Percentiles rank a stretch among this genome's conserved stretches.
Evolutionary conservation across 352 stramenopile genomes (phyloP).

Genomic region (Globisporangium abappressorium): DNA sequence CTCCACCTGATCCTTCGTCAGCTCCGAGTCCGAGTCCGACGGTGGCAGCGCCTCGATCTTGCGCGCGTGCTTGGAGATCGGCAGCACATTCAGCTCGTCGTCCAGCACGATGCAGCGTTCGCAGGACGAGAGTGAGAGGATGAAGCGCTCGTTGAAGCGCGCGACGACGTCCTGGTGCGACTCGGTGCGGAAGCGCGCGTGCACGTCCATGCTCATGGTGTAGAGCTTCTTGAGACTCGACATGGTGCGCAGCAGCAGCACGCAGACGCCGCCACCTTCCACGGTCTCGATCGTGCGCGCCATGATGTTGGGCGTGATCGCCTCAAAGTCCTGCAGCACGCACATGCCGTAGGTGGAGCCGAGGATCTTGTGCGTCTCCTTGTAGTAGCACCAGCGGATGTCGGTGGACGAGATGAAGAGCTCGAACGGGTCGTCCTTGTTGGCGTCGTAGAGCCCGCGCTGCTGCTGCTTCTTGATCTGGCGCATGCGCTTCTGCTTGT

Average conservation of each 20-base stretch:
- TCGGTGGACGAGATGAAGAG: slow-evolving; percentile 98
- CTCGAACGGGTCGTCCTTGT: slow-evolving; percentile 97
- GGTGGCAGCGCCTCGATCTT: slow-evolving; percentile 86
- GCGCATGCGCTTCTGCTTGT: slow-evolving; percentile 93
- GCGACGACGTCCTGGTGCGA: slow-evolving; percentile 94
- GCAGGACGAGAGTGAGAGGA: slow-evolving; percentile 95
- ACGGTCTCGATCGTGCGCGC: slow-evolving; percentile 99
- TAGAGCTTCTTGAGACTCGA: slow-evolving; percentile 98
- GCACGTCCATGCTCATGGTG: slow-evolving; percentile 97
- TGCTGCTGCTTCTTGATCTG: slow-evolving; percentile 96
- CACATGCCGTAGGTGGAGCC: slow-evolving; percentile 98
- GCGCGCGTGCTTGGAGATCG: slow-evolving; percentile 91
- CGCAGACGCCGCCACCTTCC: slow-evolving; percentile 95
- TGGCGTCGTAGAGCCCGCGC: slow-evolving; percentile 90
- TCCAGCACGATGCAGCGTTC: slow-evolving; percentile 97
- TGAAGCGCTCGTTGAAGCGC: slow-evolving; percentile 99
- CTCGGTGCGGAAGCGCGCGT: slow-evolving; percentile 89
- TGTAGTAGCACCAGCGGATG: slow-evolving; percentile 99
- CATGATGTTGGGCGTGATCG: slow-evolving; percentile 99
- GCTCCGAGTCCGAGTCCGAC: slow-evolving; percentile 47
- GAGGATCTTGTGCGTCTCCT: slow-evolving; percentile 99
- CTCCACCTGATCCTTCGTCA: slow-evolving; percentile 83
- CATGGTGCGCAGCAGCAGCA: slow-evolving; percentile 98
- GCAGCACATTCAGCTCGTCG: slow-evolving; percentile 99
- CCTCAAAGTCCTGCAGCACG: slow-evolving; percentile 99